These are phyloP conservation scores for Leccinum arenicola DNA, from an alignment of 768 basidiomycete genomes.

Conservation along the genomic window DNA sequence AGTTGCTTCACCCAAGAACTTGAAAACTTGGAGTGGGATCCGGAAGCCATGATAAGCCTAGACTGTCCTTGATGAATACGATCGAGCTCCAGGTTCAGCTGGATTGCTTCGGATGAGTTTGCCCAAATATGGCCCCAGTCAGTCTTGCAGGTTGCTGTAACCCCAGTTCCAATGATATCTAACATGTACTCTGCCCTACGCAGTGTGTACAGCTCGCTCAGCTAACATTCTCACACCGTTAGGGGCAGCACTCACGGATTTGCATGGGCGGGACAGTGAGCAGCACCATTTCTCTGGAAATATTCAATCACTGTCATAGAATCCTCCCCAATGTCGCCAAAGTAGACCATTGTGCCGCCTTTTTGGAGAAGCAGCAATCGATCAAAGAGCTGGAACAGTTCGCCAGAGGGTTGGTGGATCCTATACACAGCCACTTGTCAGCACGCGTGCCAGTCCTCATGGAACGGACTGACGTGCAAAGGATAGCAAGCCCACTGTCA, in stretches of 20 bases:
- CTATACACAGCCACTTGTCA: background rate
- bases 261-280: constrained; percentile 14
- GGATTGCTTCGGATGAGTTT: constrained; percentile 38
- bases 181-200: constrained; percentile 47
- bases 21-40: constrained; percentile 32
- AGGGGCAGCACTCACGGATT: constrained; percentile 21
- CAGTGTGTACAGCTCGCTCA: background rate
- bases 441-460: background rate
- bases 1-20: constrained; percentile 40
- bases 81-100: constrained; percentile 41
- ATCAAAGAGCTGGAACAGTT: constrained; percentile 53
- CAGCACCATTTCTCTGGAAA: constrained; percentile 24
- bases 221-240: background rate
- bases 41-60: constrained; percentile 18
- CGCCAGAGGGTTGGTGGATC: constrained; percentile 40
- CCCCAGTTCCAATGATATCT: constrained; percentile 56
- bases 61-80: constrained; percentile 39
- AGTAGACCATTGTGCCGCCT: constrained; percentile 69
- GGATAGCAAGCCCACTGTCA: constrained; percentile 52
- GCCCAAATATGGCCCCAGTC: constrained; percentile 55
- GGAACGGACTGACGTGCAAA: constrained; percentile 44
- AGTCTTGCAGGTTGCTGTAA: constrained; percentile 38
- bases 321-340: constrained; percentile 41
- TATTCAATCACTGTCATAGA: constrained; percentile 23
- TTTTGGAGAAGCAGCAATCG: constrained; percentile 46